Percentiles rank a stretch among this genome's conserved stretches.
These are phyloP conservation scores for Senna siamea DNA, from an alignment of 306 rosid genomes.

Conservation along the genomic window DNA sequence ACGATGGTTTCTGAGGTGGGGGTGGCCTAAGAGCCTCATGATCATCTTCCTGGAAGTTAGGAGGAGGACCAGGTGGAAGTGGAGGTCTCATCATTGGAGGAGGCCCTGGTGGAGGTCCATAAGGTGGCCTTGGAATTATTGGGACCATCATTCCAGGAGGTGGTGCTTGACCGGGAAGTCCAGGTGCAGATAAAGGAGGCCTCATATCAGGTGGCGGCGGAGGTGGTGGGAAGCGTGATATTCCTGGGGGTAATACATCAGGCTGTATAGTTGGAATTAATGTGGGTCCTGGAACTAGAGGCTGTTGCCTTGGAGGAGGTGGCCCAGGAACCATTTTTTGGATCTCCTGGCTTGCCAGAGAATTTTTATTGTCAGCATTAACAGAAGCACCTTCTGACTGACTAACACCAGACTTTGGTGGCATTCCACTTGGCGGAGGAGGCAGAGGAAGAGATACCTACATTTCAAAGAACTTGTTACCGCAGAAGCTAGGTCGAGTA, in stretches of 20 bases:
- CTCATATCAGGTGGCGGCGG: constrained; percentile 94
- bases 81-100: constrained; percentile 99
- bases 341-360: constrained; percentile 61
- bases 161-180: constrained; percentile 69
- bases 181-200: constrained; percentile 66
- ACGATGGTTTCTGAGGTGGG: constrained; percentile 84
- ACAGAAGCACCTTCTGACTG: constrained; percentile 64
- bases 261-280: constrained; percentile 66
- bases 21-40: constrained; percentile 44
- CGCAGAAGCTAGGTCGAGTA: constrained; percentile 27
- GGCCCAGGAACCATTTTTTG: constrained; percentile 75
- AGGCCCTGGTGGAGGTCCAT: constrained; percentile 95
- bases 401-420: constrained; percentile 55
- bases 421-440: constrained; percentile 80
- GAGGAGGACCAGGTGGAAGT: constrained; percentile 99
- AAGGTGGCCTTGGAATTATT: constrained; percentile 82
- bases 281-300: constrained; percentile 63
- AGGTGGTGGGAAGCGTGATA: constrained; percentile 78
- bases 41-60: constrained; percentile 78
- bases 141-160: constrained; percentile 94
- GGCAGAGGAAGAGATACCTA: constrained; percentile 89
- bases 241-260: constrained; percentile 91
- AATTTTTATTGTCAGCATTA: constrained; percentile 54
- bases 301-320: constrained; percentile 85
- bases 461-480: constrained; percentile 44